Evolutionary conservation across 2,329 filamentous ascomycete genomes (phyloP).

Genomic region (Fusarium kyushuense): DNA sequence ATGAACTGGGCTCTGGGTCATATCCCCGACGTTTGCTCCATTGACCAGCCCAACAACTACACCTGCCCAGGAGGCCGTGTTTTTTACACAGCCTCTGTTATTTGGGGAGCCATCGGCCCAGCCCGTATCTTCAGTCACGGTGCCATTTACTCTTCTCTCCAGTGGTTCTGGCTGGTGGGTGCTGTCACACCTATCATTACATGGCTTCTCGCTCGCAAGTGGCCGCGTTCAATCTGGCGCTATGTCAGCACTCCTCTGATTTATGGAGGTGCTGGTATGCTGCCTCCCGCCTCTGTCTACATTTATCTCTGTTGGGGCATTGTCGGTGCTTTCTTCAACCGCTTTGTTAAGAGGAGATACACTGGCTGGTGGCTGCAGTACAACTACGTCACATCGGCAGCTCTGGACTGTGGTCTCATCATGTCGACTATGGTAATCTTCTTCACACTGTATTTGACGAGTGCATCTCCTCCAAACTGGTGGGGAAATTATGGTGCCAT

Average conservation of each 20-base stretch:
- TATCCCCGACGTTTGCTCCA: conserved; percentile 72
- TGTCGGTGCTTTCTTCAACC: conserved; percentile 77
- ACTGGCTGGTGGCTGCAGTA: conserved; percentile 82
- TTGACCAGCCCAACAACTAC: conserved; percentile 66
- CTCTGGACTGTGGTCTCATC: conserved; percentile 75
- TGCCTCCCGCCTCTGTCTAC: conserved; percentile 77
- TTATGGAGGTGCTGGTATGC: conserved; percentile 71
- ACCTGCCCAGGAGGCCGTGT: conserved; percentile 67
- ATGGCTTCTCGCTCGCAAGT: conserved; percentile 71
- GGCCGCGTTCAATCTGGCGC: conserved; percentile 70
- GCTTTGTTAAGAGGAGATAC: conserved; percentile 72
- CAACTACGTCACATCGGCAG: conserved; percentile 81
- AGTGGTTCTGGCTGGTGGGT: conserved; percentile 79
- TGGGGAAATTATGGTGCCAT: conserved; percentile 67
- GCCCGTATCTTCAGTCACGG: conserved; percentile 74
- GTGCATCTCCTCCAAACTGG: conserved; percentile 68
- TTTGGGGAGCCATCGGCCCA: conserved; percentile 81
- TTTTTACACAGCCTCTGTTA: conserved; percentile 76
- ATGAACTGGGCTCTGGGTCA: conserved; percentile 74
- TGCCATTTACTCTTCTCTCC: conserved; percentile 71
- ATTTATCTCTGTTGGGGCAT: conserved; percentile 79
- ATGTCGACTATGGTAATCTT: conserved; percentile 77
- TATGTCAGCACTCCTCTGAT: conserved; percentile 77
- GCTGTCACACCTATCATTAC: conserved; percentile 71
- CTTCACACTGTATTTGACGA: conserved; percentile 73